Evolutionary conservation across 768 basidiomycete species (phyloP), one percentile per base, ranked within the genome.

Genomic region (Exsudoporus frostii): DNA sequence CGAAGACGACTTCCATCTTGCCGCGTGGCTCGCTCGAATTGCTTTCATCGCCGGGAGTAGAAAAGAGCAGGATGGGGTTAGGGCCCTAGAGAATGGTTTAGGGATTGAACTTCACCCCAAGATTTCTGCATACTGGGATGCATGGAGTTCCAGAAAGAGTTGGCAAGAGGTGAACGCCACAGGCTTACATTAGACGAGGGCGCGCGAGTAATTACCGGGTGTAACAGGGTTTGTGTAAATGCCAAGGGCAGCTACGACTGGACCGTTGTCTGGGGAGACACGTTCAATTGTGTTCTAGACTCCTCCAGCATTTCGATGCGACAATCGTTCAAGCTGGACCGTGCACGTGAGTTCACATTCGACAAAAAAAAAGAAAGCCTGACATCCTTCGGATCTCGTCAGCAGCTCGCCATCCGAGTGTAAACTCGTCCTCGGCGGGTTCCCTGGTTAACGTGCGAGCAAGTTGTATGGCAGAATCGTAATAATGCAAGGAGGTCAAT

Each of bases 401-500:
- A 3, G 82, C 85, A 8, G 86, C 86, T 30, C 71, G 70, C 60
- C 88, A 76, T 7, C 87, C 89, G 3, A 78, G 62, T 45, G 77
- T 73, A 64, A 84, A 91, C 68, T 91, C 90, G 33, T 73, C 75
- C 65, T 88, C 86, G 0, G 79, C 81, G 37, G 85, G 79, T 60
- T 87, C 86, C 40, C 72, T 69, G 4, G 74, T 72, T 2, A 81
- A 77, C 46, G 84, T 81, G 19, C 87, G 78, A 24, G 82, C 88
- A 11, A 88, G 74, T 65, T 91, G 88, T 45, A 91, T 78, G 1
- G 81, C 85, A 44, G 86, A 82, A 61, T 91, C 89, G 62, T 88
- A 91, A 60, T 85, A 85, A 66, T 90, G 86, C 50, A 91, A 66
- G 0, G 81, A 75, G 14, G 88, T 81, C 43, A 88, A 68, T n/a